phyloP scores from a whole-genome alignment of 2,329 filamentous ascomycete species.

The Curvularia lunata region DNA sequence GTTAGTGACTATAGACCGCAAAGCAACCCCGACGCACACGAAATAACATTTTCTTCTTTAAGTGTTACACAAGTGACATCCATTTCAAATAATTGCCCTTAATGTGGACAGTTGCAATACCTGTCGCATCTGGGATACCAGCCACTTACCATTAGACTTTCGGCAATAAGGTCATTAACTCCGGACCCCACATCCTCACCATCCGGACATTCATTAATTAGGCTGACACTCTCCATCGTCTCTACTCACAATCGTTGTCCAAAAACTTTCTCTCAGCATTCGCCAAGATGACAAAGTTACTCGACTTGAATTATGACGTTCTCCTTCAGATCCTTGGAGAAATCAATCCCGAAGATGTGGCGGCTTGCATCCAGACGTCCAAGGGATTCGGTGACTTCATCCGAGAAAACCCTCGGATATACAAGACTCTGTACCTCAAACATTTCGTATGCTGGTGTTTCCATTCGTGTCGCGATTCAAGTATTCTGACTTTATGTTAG shows the following conservation, averaged over 20 bases:
- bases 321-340: constrained; percentile 45
- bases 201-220: neutral
- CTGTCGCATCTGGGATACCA: neutral
- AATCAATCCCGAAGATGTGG: constrained; percentile 41
- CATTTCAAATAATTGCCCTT: neutral
- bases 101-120: neutral
- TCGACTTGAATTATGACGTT: constrained; percentile 48
- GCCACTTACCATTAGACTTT: neutral
- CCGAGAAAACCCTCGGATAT: constrained; percentile 64
- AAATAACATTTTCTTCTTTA: neutral
- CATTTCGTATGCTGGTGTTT: constrained; percentile 56
- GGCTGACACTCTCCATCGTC: neutral
- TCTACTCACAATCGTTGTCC: neutral
- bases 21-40: neutral
- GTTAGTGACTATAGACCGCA: neutral
- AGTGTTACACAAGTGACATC: neutral
- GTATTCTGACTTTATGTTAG: constrained; percentile 33
- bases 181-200: constrained; percentile 15
- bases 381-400: constrained; percentile 60
- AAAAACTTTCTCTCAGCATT: neutral
- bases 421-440: constrained; percentile 66
- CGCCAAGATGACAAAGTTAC: constrained; percentile 32
- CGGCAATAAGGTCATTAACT: constrained; percentile 6
- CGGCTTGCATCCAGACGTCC: constrained; percentile 39
- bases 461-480: neutral